Evolutionary conservation across 345 rosid genomes (phyloP), one percentile per base, ranked within the genome.

Genomic region (Eucalyptus camaldulensis): DNA sequence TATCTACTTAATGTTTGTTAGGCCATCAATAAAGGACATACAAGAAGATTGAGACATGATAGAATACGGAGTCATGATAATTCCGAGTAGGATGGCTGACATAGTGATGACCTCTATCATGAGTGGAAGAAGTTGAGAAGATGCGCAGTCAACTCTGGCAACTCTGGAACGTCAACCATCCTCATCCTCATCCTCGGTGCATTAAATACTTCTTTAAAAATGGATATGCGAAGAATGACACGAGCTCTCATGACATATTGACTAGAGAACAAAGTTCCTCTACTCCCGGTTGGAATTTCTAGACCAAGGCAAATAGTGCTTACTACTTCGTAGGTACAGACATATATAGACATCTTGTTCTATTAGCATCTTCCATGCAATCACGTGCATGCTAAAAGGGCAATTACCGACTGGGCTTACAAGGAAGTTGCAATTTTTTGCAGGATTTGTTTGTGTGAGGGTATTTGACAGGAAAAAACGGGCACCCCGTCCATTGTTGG

Each of bases 371-470:
- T n/a, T 33, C 45, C 67, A 58, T 31, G 76, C n/a, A 65, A 13
- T 40, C 33, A 45, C 1, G 88, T 25, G 85, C 62, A 76, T 31
- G 45, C 50, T 56, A 40, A 60, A 29, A 15, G 7, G 12, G 87
- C 37, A 40, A 22, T 25, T 17, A 54, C 67, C 81, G 44, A 54
- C 9, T 49, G 15, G 40, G 80, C 86, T 87, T 67, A 86, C 49
- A 86, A 51, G 25, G 54, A 60, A 65, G 21, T 62, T 67, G 87
- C 88, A 87, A 92, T 51, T 50, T 50, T 87, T 50, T 93, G 93
- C 97, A 98, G 99, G 99, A 67, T 97, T 90, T 88, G 97, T 98
- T 87, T 98, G 99, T 87, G 97, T 97, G 47, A 93, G 99, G 86
- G 99, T 99, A 65, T 96, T 95, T 80, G 99, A 98, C 80, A 92